phyloP scores from a whole-genome alignment of 2,329 filamentous ascomycete genomes.

The Neopestalotiopsis sp. region DNA sequence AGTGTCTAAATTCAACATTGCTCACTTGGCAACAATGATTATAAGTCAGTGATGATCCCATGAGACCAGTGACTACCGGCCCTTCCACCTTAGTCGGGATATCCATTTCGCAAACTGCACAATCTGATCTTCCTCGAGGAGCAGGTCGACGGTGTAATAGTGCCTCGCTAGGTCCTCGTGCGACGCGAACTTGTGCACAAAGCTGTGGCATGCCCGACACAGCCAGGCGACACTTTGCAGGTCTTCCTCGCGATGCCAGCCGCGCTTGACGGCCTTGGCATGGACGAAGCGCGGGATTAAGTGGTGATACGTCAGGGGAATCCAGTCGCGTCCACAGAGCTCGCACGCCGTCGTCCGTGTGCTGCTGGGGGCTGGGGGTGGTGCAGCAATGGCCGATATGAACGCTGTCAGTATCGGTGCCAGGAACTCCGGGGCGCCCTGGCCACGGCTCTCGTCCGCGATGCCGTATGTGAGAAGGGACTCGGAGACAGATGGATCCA shows the following conservation, averaged over 20 bases:
- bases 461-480: constrained; percentile 72
- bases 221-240: constrained; percentile 86
- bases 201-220: constrained; percentile 82
- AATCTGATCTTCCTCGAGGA: constrained; percentile 75
- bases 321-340: constrained; percentile 76
- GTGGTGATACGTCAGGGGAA: constrained; percentile 83
- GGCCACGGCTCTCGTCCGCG: constrained; percentile 47
- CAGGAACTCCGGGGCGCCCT: constrained; percentile 62
- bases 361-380: constrained; percentile 67
- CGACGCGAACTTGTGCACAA: constrained; percentile 75
- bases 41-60: neutral
- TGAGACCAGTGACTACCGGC: constrained; percentile 22
- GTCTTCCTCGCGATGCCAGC: constrained; percentile 79
- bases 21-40: too few species aligned
- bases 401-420: constrained; percentile 69
- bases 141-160: constrained; percentile 74
- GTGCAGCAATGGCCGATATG: constrained; percentile 58
- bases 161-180: constrained; percentile 80
- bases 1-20: neutral
- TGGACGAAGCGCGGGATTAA: constrained; percentile 82
- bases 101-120: constrained; percentile 76
- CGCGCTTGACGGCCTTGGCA: constrained; percentile 75
- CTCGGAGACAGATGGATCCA: constrained; percentile 68
- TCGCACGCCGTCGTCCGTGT: constrained; percentile 70
- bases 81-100: constrained; percentile 76